phyloP scores from a whole-genome alignment of 371 early-diverging fungal genomes.

The Rhizopus microsporus region DNA sequence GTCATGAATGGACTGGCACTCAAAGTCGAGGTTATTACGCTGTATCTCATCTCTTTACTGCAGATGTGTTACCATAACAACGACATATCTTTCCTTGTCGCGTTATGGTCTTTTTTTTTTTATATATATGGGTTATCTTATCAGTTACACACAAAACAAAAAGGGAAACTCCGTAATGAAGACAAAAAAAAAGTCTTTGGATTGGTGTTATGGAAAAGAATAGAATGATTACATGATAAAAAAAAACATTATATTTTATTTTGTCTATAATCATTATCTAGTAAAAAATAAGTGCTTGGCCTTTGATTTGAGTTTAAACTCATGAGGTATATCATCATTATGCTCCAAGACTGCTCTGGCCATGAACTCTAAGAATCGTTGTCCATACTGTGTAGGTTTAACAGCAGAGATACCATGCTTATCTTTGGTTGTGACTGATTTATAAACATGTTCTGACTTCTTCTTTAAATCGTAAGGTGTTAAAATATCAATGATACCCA shows the following conservation, averaged over 20 bases:
- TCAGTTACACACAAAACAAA: too few relatives aligned
- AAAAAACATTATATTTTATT: background rate
- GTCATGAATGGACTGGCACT: too few relatives aligned
- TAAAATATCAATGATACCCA: conserved; percentile 97
- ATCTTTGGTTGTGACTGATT: conserved; percentile 74
- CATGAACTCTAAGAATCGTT: conserved; percentile 91
- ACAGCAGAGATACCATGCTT: conserved; percentile 87
- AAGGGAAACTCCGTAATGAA: too few relatives aligned
- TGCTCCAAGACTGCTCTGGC: conserved; percentile 43
- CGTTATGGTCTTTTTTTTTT: too few relatives aligned
- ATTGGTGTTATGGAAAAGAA: too few relatives aligned
- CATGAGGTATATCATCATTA: conserved; percentile 46
- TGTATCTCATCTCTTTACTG: too few relatives aligned
- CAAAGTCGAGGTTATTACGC: too few relatives aligned
- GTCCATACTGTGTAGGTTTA: conserved; percentile 85
- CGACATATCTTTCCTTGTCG: too few relatives aligned
- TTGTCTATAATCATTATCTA: background rate
- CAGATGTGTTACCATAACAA: too few relatives aligned
- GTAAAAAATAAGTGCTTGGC: background rate
- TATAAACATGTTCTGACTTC: conserved; percentile 88
- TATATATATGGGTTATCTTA: too few relatives aligned
- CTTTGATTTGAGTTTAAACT: conserved; percentile 28
- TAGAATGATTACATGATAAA: too few relatives aligned
- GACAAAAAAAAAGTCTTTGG: too few relatives aligned
- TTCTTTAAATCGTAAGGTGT: conserved; percentile 94